phyloP scores from a whole-genome alignment of 73 alveolate species.

The Breviolum minutum region DNA sequence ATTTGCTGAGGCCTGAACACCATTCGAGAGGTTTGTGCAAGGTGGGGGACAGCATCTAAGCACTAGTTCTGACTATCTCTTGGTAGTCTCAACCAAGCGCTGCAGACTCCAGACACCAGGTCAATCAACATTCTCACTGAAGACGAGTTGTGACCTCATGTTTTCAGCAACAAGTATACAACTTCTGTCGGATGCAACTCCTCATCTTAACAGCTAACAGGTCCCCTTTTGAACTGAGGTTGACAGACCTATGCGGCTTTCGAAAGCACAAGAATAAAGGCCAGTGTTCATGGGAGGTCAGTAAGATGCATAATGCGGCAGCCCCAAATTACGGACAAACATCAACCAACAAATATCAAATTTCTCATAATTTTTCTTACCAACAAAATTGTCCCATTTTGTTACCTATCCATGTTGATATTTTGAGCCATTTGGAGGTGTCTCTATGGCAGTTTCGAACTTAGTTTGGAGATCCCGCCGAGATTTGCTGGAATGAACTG shows the following conservation, averaged over 20 bases:
- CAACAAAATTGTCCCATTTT: not conserved
- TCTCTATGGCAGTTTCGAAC: constrained; percentile 38
- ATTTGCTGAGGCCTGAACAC: constrained; percentile 97
- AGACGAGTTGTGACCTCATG: constrained; percentile 68
- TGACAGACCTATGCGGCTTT: constrained; percentile 97
- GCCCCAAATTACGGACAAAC: too few species aligned
- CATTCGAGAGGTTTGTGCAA: constrained; percentile 97
- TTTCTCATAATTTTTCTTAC: not conserved
- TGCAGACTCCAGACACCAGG: constrained; percentile 37
- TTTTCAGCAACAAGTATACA: not conserved
- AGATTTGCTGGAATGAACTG: too few species aligned
- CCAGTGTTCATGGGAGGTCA: not conserved
- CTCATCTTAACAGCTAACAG: too few species aligned
- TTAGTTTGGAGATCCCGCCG: not conserved
- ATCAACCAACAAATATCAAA: too few species aligned
- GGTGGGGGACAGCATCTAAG: not conserved
- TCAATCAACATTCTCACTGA: constrained; percentile 98
- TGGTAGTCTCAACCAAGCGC: not conserved
- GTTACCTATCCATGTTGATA: not conserved
- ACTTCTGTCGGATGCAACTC: not conserved
- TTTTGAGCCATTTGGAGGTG: not conserved
- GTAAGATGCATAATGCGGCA: too few species aligned
- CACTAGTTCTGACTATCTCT: too few species aligned
- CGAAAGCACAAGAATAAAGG: constrained; percentile 97
- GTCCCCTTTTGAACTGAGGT: constrained; percentile 34